These are phyloP conservation scores for Penicillium arizonense DNA, from an alignment of 495 filamentous ascomycete genomes.

Conservation along the genomic window DNA sequence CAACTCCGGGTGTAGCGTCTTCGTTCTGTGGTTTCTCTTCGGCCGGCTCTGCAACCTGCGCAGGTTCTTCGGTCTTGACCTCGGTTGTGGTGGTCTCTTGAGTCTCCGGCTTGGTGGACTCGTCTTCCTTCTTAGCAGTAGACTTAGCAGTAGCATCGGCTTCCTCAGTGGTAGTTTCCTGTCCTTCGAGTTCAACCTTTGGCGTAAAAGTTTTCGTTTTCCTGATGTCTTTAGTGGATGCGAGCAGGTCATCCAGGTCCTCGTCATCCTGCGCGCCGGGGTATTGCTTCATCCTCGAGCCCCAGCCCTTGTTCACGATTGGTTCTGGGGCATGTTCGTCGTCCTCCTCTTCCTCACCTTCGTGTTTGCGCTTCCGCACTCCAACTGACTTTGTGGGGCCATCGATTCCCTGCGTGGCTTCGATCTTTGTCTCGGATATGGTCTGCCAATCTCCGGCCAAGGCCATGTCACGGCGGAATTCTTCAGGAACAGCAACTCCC, in stretches of 20 bases:
- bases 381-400: constrained; percentile 40
- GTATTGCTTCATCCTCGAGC: constrained; percentile 64
- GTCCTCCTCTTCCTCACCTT: constrained; percentile 53
- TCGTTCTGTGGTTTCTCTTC: constrained; percentile 29
- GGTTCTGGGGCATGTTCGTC: constrained; percentile 62
- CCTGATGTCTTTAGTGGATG: constrained; percentile 49
- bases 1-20: constrained; percentile 42
- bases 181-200: constrained; percentile 4
- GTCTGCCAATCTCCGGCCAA: constrained; percentile 90
- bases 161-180: background rate
- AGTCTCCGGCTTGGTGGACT: background rate
- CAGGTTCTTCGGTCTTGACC: constrained; percentile 31
- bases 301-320: constrained; percentile 70
- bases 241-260: constrained; percentile 71
- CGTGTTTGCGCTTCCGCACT: constrained; percentile 67
- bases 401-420: constrained; percentile 43
- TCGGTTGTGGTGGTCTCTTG: constrained; percentile 1
- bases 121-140: constrained; percentile 18
- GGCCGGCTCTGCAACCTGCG: constrained; percentile 5
- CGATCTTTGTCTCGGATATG: constrained; percentile 51
- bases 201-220: constrained; percentile 28
- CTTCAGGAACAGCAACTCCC: constrained; percentile 81
- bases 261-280: constrained; percentile 54
- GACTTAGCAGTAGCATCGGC: background rate
- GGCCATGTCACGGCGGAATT: constrained; percentile 75